A percentile compares a stretch with the other conserved stretches of the same genome.
Evolutionary conservation across 441 rosid genomes (phyloP).

Genomic region (Bruguiera hainesii): DNA sequence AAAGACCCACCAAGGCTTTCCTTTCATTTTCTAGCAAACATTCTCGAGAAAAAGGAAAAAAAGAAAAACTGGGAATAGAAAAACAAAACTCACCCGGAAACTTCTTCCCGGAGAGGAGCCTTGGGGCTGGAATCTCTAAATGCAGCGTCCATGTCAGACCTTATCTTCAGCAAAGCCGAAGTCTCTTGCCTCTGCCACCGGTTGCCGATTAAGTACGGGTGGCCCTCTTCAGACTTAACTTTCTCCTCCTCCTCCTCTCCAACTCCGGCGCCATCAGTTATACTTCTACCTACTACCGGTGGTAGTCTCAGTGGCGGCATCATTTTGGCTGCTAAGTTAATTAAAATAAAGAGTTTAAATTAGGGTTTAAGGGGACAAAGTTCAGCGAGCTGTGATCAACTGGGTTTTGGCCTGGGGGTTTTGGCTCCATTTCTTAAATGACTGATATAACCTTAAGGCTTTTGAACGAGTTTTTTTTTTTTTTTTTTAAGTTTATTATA

Average conservation of each 20-base stretch:
- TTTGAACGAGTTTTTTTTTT: no score
- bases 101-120: conserved; percentile 64
- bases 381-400: no score
- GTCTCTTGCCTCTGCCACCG: conserved; percentile 68
- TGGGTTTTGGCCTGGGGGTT: no score
- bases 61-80: neutral
- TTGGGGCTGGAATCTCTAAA: conserved; percentile 45
- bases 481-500: no score
- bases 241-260: conserved; percentile 16
- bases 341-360: no score
- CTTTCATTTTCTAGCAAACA: conserved; percentile 12
- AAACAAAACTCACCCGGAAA: conserved; percentile 40
- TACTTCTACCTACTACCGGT: neutral
- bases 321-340: conserved; percentile 6
- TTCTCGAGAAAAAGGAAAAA: conserved; percentile 4
- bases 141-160: conserved; percentile 55
- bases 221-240: conserved; percentile 31
- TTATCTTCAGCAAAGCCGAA: conserved; percentile 50
- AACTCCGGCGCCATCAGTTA: neutral
- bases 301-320: neutral
- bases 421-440: no score
- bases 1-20: neutral
- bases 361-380: no score
- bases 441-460: no score
- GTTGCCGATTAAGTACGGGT: conserved; percentile 30